These are phyloP conservation scores for Fusarium sp. DNA, from an alignment of 2,329 filamentous ascomycete species.

Conservation along the genomic window DNA sequence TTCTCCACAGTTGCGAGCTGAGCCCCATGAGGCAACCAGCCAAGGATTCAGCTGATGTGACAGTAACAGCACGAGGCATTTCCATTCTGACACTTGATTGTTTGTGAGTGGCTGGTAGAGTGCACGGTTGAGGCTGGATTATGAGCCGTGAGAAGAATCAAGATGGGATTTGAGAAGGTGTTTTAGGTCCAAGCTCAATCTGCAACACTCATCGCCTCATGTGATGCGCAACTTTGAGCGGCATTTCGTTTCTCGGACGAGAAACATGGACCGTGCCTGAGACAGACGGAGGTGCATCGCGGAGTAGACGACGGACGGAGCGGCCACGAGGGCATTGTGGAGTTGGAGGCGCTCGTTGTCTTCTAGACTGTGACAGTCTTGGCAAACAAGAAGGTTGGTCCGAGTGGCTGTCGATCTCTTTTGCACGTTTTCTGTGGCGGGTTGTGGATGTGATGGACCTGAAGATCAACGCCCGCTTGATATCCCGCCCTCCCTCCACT, in stretches of 20 bases:
- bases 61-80: constrained; percentile 13
- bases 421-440: constrained; percentile 12
- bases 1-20: constrained; percentile 20
- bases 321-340: not conserved
- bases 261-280: not conserved
- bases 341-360: not conserved
- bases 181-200: not conserved
- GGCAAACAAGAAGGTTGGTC: not conserved
- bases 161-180: not conserved
- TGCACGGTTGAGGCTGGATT: constrained; percentile 2
- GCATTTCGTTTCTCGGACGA: not conserved
- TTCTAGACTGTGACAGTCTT: not conserved
- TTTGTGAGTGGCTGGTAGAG: not conserved
- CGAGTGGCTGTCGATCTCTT: not conserved
- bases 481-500: not conserved
- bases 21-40: constrained; percentile 20
- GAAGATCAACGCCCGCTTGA: constrained; percentile 1
- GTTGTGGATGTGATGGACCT: constrained; percentile 20
- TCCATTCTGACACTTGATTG: not conserved
- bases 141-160: not conserved
- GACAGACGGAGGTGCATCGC: not conserved
- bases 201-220: constrained; percentile 17
- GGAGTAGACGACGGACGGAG: not conserved
- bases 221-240: not conserved
- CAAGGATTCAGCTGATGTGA: constrained; percentile 30